A percentile compares a stretch with the other conserved stretches of the same genome.
Conservation (phyloP, 345 rosid species). For the Euphorbia pulcherrima region DNA sequence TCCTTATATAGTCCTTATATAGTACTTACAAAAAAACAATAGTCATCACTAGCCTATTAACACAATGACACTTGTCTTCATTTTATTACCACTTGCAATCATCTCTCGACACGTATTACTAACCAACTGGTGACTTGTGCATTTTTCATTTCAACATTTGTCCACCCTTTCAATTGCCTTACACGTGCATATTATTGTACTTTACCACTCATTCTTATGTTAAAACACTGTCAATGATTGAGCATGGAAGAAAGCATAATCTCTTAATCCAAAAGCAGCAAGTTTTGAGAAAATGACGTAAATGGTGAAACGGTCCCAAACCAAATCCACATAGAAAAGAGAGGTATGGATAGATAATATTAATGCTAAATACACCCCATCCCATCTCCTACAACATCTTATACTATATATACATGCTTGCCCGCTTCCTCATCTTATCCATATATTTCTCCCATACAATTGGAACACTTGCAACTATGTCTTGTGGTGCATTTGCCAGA, state of each 20-base stretch:
- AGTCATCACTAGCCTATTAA: too few relatives aligned
- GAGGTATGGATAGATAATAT: conserved; percentile 25
- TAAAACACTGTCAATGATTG: too few relatives aligned
- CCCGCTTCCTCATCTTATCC: neutral
- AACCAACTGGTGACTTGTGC: too few relatives aligned
- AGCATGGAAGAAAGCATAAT: neutral
- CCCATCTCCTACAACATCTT: neutral
- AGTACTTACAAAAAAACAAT: too few relatives aligned
- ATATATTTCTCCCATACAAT: neutral
- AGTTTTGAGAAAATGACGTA: conserved; percentile 3
- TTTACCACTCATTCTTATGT: too few relatives aligned
- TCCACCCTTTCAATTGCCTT: too few relatives aligned
- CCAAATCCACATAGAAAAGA: conserved; percentile 25
- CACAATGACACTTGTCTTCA: too few relatives aligned
- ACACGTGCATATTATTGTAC: too few relatives aligned
- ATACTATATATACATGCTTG: neutral
- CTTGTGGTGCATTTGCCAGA: conserved; percentile 25
- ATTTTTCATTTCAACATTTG: too few relatives aligned
- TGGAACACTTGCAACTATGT: conserved; percentile 2
- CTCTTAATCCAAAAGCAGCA: neutral
- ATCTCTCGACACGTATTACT: too few relatives aligned
- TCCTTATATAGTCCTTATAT: too few relatives aligned
- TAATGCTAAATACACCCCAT: neutral
- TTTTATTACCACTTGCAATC: too few relatives aligned
- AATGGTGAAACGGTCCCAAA: conserved; percentile 4